These are phyloP conservation scores for Davidsoniella eucalypti DNA, from an alignment of 2,329 filamentous ascomycete genomes.

Conservation along the genomic window DNA sequence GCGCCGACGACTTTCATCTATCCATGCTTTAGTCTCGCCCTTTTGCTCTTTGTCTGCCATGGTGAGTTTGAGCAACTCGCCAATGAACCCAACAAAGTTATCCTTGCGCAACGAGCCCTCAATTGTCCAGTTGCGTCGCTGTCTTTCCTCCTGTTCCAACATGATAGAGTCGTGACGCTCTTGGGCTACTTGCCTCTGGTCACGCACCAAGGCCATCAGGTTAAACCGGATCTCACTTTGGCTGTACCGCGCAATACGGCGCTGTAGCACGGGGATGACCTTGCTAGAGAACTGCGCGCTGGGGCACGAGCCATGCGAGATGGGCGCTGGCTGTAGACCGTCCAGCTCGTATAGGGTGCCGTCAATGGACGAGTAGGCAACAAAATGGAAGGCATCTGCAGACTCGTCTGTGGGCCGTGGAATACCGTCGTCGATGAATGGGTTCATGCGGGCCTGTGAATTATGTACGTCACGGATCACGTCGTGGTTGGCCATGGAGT, in stretches of 20 bases:
- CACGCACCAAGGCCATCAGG: slow-evolving; percentile 77
- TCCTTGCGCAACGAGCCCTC: slow-evolving; percentile 85
- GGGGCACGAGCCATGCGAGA: slow-evolving; percentile 65
- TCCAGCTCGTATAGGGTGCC: slow-evolving; percentile 84
- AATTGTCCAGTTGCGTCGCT: slow-evolving; percentile 77
- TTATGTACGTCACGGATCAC: slow-evolving; percentile 71
- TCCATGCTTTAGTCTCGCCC: slow-evolving; percentile 48
- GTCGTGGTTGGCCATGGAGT: slow-evolving; percentile 46
- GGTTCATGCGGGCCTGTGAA: slow-evolving; percentile 72
- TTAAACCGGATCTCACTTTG: slow-evolving; percentile 87
- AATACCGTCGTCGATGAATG: slow-evolving; percentile 70
- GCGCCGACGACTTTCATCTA: slow-evolving; percentile 47
- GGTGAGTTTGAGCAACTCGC: slow-evolving; percentile 76
- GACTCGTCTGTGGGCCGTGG: slow-evolving; percentile 31
- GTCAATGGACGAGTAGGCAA: slow-evolving; percentile 75
- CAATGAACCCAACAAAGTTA: slow-evolving; percentile 93
- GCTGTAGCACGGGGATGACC: slow-evolving; percentile 74
- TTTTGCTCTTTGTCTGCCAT: slow-evolving; percentile 55
- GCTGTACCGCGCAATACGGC: slow-evolving; percentile 72
- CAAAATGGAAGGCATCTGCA: slow-evolving; percentile 94
- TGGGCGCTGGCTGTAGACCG: slow-evolving; percentile 82
- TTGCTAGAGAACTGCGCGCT: slow-evolving; percentile 57
- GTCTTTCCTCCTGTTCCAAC: slow-evolving; percentile 63
- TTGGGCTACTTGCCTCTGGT: slow-evolving; percentile 58
- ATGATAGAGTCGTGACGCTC: slow-evolving; percentile 72